Evolutionary conservation across 495 filamentous ascomycete species (phyloP).

Genomic region (Xylaria cubensis): DNA sequence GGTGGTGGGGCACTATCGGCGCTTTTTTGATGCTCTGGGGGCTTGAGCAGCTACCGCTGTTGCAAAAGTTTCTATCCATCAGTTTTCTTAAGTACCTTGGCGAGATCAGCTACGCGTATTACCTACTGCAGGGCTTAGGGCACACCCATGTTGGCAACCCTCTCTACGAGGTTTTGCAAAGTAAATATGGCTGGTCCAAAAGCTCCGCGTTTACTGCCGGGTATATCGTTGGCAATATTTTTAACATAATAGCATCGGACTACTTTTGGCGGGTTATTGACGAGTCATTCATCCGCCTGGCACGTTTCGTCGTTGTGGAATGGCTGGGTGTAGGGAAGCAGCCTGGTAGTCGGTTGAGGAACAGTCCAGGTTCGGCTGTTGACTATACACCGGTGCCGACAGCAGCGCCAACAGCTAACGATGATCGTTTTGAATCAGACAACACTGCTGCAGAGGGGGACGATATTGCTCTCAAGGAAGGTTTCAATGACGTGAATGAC

Average conservation of each 20-base stretch:
- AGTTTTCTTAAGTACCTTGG: conserved; percentile 22
- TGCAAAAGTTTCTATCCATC: conserved; percentile 20
- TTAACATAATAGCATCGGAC: conserved; percentile 20
- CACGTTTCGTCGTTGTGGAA: conserved; percentile 18
- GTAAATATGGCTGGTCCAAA: conserved; percentile 22
- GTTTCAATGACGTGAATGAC: conserved; percentile 8
- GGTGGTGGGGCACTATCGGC: conserved; percentile 23
- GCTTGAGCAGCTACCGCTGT: conserved; percentile 18
- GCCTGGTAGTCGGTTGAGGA: conserved; percentile 12
- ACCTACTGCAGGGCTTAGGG: conserved; percentile 19
- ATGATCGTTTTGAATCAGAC: not conserved
- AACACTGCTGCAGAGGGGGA: conserved; percentile 6
- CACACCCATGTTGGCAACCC: conserved; percentile 17
- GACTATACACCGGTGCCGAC: conserved; percentile 17
- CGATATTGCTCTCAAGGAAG: conserved; percentile 20
- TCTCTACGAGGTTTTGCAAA: conserved; percentile 15
- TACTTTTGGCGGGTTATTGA: conserved; percentile 23
- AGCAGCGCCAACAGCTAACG: conserved; percentile 11
- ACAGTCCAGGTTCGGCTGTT: conserved; percentile 4
- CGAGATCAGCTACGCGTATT: conserved; percentile 24
- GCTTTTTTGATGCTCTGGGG: conserved; percentile 17
- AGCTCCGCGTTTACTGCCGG: conserved; percentile 13
- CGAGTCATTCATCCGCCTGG: conserved; percentile 19
- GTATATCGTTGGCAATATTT: conserved; percentile 23
- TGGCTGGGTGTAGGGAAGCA: conserved; percentile 20